Percentiles rank a stretch among this genome's conserved stretches.
Evolutionary conservation across 83 land plant genomes (phyloP).

Genomic region (Isoetes engelmannii): DNA sequence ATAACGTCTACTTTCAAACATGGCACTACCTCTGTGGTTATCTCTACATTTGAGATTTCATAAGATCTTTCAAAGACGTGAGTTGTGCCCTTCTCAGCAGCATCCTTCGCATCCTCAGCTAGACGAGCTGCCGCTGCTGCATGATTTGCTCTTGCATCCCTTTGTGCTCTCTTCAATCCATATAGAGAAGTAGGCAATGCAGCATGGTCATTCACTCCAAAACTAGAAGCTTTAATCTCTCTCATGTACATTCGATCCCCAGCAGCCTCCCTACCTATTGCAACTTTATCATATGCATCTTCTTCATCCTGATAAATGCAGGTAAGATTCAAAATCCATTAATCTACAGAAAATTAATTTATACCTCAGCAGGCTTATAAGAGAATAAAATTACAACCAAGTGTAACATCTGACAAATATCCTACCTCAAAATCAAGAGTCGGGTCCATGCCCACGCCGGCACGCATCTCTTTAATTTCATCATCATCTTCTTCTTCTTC

Average conservation of each 20-base stretch:
- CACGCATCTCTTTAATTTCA: conserved; percentile 26
- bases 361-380: not conserved
- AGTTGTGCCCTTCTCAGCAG: conserved; percentile 9
- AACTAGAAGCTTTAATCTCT: conserved; percentile 36
- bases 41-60: not conserved
- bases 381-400: not conserved
- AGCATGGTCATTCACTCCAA: conserved; percentile 17
- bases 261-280: conserved; percentile 50
- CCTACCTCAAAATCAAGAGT: conserved; percentile 35
- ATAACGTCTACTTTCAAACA: not conserved
- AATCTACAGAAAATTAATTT: not conserved
- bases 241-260: conserved; percentile 65
- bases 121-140: conserved; percentile 64
- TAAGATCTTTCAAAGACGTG: not conserved
- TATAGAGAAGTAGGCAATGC: conserved; percentile 35
- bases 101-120: conserved; percentile 54
- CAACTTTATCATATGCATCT: conserved; percentile 82
- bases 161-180: conserved; percentile 21
- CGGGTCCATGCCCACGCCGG: conserved; percentile 31
- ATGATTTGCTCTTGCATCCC: conserved; percentile 76
- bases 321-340: not conserved
- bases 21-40: not conserved
- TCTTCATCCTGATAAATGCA: conserved; percentile 69
- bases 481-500: conserved; percentile 20
- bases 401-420: not conserved